Evolutionary conservation across 768 basidiomycete species (phyloP).

Genomic region (Epithele typhae): DNA sequence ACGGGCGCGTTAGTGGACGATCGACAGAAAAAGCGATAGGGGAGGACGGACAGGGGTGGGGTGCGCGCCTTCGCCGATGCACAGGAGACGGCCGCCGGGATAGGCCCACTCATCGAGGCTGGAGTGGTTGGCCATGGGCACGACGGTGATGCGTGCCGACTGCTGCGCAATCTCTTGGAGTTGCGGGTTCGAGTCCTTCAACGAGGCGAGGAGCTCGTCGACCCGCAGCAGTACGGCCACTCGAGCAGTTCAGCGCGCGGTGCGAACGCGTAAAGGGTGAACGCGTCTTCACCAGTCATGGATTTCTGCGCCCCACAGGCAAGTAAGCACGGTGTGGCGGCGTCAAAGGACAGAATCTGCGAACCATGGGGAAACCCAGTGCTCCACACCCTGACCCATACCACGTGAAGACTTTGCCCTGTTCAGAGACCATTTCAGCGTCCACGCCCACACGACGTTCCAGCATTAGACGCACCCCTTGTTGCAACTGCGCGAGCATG

Average conservation of each 20-base stretch:
- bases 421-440: too few relatives aligned
- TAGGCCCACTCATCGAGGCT: conserved; percentile 29
- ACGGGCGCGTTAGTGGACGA: neutral
- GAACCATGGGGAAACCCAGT: conserved; percentile 13
- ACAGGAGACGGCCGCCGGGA: conserved; percentile 18
- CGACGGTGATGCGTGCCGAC: conserved; percentile 7
- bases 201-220: conserved; percentile 4
- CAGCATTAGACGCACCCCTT: too few relatives aligned
- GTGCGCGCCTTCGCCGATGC: conserved; percentile 32
- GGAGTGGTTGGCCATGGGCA: conserved; percentile 10
- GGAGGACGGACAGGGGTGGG: conserved; percentile 24
- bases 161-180: too few relatives aligned
- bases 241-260: too few relatives aligned
- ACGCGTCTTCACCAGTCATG: too few relatives aligned
- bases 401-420: conserved; percentile 13
- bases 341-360: too few relatives aligned
- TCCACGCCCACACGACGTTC: too few relatives aligned
- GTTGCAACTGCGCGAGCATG: too few relatives aligned
- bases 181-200: conserved; percentile 16
- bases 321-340: too few relatives aligned
- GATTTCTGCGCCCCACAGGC: too few relatives aligned
- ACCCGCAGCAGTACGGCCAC: too few relatives aligned
- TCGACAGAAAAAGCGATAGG: neutral
- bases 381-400: conserved; percentile 11
- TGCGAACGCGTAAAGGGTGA: too few relatives aligned